Conservation (phyloP, 768 basidiomycete genomes). For the Lenzites betulinus region DNA sequence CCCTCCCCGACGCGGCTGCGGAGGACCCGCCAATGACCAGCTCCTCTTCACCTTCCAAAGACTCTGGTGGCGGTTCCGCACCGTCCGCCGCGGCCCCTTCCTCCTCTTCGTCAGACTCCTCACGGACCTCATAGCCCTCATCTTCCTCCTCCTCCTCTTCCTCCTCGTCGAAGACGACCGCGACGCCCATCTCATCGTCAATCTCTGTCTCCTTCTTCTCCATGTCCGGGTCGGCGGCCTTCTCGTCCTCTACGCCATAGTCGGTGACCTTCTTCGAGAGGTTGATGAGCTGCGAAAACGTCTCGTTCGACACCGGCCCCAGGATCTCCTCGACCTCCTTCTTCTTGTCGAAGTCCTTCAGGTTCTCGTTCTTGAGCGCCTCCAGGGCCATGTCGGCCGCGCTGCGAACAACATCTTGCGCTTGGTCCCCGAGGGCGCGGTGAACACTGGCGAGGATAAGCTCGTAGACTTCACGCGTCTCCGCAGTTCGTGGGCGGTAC, state of each 20-base stretch:
- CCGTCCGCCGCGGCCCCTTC: constrained; percentile 61
- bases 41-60: constrained; percentile 59
- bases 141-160: constrained; percentile 93
- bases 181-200: constrained; percentile 96
- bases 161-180: constrained; percentile 97
- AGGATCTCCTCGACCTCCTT: constrained; percentile 87
- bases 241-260: constrained; percentile 86
- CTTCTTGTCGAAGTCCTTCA: constrained; percentile 98
- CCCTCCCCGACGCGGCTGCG: constrained; percentile 42
- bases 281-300: constrained; percentile 80
- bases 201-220: constrained; percentile 87
- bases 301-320: constrained; percentile 64
- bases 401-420: constrained; percentile 92
- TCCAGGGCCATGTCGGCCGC: constrained; percentile 94
- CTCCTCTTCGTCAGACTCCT: constrained; percentile 78
- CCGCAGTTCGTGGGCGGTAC: constrained; percentile 91
- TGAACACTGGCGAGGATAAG: constrained; percentile 86
- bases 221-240: constrained; percentile 73
- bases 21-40: constrained; percentile 74
- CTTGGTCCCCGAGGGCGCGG: constrained; percentile 85
- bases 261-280: constrained; percentile 96
- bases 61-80: constrained; percentile 46
- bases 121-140: constrained; percentile 83
- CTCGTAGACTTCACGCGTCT: constrained; percentile 94
- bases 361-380: constrained; percentile 79